Percentiles rank a stretch among this genome's conserved stretches.
Conservation (phyloP, 108 stramenopile species). For the Pseudonitzschia multiseries region DNA sequence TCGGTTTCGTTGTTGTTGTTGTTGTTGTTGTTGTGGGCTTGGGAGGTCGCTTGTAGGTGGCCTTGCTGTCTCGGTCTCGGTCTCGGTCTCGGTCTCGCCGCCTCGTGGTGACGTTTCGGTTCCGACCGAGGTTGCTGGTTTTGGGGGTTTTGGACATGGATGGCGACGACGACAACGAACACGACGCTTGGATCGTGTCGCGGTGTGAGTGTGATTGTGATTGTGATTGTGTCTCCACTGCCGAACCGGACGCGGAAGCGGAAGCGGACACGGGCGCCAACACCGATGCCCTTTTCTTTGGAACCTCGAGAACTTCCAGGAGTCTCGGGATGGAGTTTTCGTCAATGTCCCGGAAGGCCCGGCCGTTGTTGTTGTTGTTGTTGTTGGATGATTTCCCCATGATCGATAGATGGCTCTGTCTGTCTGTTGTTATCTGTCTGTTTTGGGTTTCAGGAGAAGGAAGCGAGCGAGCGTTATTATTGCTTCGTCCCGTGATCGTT, state of each 20-base stretch:
- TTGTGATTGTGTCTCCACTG: too few relatives aligned
- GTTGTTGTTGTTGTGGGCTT: background rate
- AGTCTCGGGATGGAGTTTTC: constrained; percentile 7
- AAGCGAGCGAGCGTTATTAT: too few relatives aligned
- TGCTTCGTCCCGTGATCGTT: too few relatives aligned
- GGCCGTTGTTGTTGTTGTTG: background rate
- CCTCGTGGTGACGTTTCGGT: background rate
- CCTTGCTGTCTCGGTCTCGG: background rate
- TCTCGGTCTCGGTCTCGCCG: background rate
- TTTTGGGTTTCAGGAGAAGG: too few relatives aligned
- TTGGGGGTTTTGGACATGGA: constrained; percentile 33
- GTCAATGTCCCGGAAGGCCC: constrained; percentile 12
- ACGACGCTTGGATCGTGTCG: background rate
- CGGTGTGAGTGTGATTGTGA: background rate
- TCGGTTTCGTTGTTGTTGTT: background rate
- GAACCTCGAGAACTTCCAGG: background rate
- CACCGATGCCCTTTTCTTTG: background rate
- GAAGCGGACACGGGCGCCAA: background rate
- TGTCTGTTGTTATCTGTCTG: too few relatives aligned
- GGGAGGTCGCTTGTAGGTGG: background rate
- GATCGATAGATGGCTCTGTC: too few relatives aligned
- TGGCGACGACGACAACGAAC: too few relatives aligned
- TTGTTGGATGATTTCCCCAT: constrained; percentile 16
- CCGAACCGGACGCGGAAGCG: too few relatives aligned
- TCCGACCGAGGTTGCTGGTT: constrained; percentile 24